Conservation (phyloP, 176 grass and related monocot genomes). For the Musa beccarii region DNA sequence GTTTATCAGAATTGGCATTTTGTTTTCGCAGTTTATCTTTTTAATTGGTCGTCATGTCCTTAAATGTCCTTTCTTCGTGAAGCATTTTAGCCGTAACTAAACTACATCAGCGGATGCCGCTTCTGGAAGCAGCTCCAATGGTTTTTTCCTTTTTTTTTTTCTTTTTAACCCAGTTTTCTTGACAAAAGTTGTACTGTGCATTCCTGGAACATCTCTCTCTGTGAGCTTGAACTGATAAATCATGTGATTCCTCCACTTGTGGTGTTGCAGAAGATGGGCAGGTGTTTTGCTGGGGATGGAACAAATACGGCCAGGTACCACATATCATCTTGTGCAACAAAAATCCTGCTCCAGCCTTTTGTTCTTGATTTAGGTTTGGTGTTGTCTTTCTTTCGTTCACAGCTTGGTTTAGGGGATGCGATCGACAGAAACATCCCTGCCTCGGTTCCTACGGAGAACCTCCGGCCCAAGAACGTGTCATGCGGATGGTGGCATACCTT, state of each 20-base stretch:
- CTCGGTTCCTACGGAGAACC: conserved; percentile 50
- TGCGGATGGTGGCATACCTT: conserved; percentile 99
- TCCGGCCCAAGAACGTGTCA: conserved; percentile 50
- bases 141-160: not conserved
- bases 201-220: not conserved
- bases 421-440: conserved; percentile 80
- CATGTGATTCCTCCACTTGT: not conserved
- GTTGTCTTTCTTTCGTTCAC: conserved; percentile 1
- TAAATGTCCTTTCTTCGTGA: no score
- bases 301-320: conserved; percentile 95
- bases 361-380: not conserved
- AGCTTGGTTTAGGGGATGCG: conserved; percentile 87
- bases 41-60: no score
- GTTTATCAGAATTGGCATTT: no score
- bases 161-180: not conserved
- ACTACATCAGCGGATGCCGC: no score
- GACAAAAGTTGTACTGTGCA: not conserved
- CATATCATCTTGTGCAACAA: not conserved
- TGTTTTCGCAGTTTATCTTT: no score
- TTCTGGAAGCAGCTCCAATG: not conserved
- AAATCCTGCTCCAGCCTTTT: not conserved
- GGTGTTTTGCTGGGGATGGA: conserved; percentile 99
- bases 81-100: no score
- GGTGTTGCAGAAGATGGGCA: conserved; percentile 59
- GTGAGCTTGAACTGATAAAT: not conserved